A percentile compares a stretch with the other conserved stretches of the same genome.
Evolutionary conservation across 352 stramenopile genomes (phyloP).

Genomic region (Phytophthora sansomeana): DNA sequence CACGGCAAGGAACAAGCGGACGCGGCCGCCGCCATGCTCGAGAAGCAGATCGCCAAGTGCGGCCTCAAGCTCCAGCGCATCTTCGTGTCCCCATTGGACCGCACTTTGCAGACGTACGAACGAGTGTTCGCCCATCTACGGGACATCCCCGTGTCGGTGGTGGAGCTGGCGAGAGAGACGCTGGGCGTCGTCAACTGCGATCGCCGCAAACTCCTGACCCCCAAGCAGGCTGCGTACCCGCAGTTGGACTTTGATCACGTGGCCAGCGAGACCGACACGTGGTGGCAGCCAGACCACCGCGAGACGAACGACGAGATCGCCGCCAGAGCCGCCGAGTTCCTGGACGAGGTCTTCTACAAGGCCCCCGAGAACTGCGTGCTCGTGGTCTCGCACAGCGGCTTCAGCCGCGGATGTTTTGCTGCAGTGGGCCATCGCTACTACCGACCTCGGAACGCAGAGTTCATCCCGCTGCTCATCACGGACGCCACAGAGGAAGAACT

Average conservation of each 20-base stretch:
- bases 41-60: slow-evolving; percentile 50
- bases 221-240: slow-evolving; percentile 51
- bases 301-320: slow-evolving; percentile 73
- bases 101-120: slow-evolving; percentile 70
- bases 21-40: slow-evolving; percentile 44
- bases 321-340: slow-evolving; percentile 52
- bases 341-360: slow-evolving; percentile 55
- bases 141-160: slow-evolving; percentile 52
- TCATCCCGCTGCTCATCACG: slow-evolving; percentile 68
- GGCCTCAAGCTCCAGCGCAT: slow-evolving; percentile 63
- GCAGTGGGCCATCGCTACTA: slow-evolving; percentile 73
- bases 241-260: slow-evolving; percentile 62
- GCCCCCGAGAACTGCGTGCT: slow-evolving; percentile 46
- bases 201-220: slow-evolving; percentile 49
- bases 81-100: slow-evolving; percentile 73
- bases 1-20: slow-evolving; percentile 51
- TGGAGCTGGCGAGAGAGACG: slow-evolving; percentile 71
- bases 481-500: slow-evolving; percentile 38
- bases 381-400: slow-evolving; percentile 75
- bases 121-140: slow-evolving; percentile 40
- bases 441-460: slow-evolving; percentile 70
- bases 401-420: slow-evolving; percentile 67
- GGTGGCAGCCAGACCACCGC: slow-evolving; percentile 62
- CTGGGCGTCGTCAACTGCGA: slow-evolving; percentile 75
- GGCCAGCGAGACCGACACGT: slow-evolving; percentile 55